A percentile compares a stretch with the other conserved stretches of the same genome.
Conservation (phyloP, 2,329 filamentous ascomycete species). For the Aspergillus cejpii region DNA sequence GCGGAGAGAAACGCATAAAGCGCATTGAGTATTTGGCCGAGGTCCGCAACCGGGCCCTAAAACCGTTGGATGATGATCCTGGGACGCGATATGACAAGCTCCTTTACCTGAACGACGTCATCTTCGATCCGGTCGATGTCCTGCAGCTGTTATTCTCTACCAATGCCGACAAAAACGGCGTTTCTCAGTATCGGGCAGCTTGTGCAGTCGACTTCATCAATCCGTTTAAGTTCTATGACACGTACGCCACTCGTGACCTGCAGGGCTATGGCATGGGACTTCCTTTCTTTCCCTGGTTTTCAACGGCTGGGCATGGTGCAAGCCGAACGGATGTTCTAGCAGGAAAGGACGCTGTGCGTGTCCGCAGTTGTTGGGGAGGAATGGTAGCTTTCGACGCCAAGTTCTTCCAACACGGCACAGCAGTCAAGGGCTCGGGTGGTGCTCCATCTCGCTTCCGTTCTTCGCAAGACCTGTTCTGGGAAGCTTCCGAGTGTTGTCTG, state of each 20-base stretch:
- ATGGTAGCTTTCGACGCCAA: conserved; percentile 53
- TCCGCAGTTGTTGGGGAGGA: conserved; percentile 70
- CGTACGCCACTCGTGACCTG: conserved; percentile 64
- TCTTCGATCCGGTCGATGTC: conserved; percentile 54
- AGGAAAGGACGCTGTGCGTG: conserved; percentile 55
- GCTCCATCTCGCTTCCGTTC: conserved; percentile 49
- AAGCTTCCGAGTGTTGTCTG: conserved; percentile 60
- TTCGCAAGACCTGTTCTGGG: conserved; percentile 48
- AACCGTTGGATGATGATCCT: conserved; percentile 51
- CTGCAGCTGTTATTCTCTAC: conserved; percentile 57
- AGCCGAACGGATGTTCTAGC: conserved; percentile 57
- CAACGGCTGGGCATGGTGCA: conserved; percentile 44
- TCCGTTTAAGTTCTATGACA: conserved; percentile 70
- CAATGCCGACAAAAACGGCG: conserved; percentile 48
- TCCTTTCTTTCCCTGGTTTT: conserved; percentile 68
- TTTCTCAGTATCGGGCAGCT: conserved; percentile 57
- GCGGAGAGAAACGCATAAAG: conserved; percentile 58
- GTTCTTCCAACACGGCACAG: conserved; percentile 37
- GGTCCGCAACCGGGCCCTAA: conserved; percentile 63
- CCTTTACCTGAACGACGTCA: conserved; percentile 61
- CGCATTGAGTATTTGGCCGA: conserved; percentile 66
- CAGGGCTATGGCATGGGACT: conserved; percentile 64
- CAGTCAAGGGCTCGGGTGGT: not conserved
- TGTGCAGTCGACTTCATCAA: conserved; percentile 69
- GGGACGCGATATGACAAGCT: conserved; percentile 50